A percentile compares a stretch with the other conserved stretches of the same genome.
These are phyloP conservation scores for Parasarocladium wereldwijsianum DNA, from an alignment of 2,329 filamentous ascomycete species.

Conservation along the genomic window DNA sequence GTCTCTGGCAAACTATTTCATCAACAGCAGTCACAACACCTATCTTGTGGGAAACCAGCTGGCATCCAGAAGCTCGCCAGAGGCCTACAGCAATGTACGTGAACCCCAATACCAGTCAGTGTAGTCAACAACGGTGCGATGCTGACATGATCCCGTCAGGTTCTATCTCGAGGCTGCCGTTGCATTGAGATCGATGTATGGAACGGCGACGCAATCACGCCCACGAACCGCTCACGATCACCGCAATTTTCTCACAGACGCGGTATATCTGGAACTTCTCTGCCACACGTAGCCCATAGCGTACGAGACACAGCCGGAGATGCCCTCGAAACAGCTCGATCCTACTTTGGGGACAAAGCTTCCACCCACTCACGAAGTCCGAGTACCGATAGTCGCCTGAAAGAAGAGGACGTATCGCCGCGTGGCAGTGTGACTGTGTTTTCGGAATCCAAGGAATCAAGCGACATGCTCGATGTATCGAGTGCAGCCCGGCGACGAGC, in stretches of 20 bases:
- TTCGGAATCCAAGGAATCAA: constrained; percentile 17
- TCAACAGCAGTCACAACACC: constrained; percentile 90
- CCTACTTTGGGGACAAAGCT: constrained; percentile 16
- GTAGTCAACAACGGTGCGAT: not conserved
- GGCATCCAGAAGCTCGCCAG: constrained; percentile 59
- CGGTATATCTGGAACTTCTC: constrained; percentile 26
- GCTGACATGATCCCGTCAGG: constrained; percentile 24
- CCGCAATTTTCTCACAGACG: constrained; percentile 25
- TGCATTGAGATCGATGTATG: constrained; percentile 95
- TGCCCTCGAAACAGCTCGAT: constrained; percentile 11
- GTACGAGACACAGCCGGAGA: constrained; percentile 21
- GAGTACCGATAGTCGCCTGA: constrained; percentile 20
- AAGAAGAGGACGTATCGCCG: constrained; percentile 16
- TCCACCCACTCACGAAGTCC: constrained; percentile 22
- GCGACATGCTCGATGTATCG: constrained; percentile 18
- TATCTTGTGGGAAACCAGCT: constrained; percentile 82
- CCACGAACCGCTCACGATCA: constrained; percentile 20
- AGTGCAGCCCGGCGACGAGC: constrained; percentile 9
- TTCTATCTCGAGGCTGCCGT: constrained; percentile 62
- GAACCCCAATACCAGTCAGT: not conserved
- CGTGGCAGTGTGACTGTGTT: constrained; percentile 15
- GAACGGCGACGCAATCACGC: constrained; percentile 48
- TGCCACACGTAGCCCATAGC: constrained; percentile 28
- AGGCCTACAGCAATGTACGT: constrained; percentile 63
- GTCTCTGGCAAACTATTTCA: constrained; percentile 79